These are phyloP conservation scores for Chiua sp. DNA, from an alignment of 1,284 basidiomycete genomes.

Conservation along the genomic window DNA sequence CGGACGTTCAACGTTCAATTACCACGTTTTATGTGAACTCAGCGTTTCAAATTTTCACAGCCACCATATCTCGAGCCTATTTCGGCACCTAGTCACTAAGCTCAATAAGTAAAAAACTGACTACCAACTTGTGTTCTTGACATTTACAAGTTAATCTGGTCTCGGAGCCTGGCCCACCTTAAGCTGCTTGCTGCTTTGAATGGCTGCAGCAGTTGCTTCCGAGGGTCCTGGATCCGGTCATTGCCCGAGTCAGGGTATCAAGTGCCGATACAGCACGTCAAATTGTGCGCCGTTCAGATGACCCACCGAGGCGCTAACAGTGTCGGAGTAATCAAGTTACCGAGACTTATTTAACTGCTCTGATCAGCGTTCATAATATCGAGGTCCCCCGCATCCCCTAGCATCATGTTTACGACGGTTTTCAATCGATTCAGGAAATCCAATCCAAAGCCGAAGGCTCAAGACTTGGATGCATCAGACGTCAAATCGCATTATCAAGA, in stretches of 20 bases:
- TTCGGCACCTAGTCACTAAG: too few relatives aligned
- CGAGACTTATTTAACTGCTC: not conserved
- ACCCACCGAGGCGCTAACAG: not conserved
- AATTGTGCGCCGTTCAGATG: not conserved
- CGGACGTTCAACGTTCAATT: too few relatives aligned
- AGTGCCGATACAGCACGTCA: not conserved
- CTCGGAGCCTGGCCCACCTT: not conserved
- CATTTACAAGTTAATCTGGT: not conserved
- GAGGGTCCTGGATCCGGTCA: not conserved
- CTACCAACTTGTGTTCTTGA: too few relatives aligned
- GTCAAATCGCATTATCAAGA: slow-evolving; percentile 20
- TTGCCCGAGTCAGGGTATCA: not conserved
- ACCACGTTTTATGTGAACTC: too few relatives aligned
- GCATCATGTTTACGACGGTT: not conserved
- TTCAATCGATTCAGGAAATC: not conserved
- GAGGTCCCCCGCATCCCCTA: not conserved
- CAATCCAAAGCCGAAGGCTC: not conserved
- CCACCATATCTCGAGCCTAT: not conserved
- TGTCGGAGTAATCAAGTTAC: not conserved
- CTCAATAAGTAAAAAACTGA: too few relatives aligned
- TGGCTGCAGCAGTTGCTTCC: not conserved
- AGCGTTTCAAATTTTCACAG: too few relatives aligned
- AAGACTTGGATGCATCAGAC: not conserved
- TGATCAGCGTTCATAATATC: not conserved
- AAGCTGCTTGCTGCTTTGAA: too few relatives aligned